Evolutionary conservation across 306 rosid genomes (phyloP).

Genomic region (Carpinus viminea): DNA sequence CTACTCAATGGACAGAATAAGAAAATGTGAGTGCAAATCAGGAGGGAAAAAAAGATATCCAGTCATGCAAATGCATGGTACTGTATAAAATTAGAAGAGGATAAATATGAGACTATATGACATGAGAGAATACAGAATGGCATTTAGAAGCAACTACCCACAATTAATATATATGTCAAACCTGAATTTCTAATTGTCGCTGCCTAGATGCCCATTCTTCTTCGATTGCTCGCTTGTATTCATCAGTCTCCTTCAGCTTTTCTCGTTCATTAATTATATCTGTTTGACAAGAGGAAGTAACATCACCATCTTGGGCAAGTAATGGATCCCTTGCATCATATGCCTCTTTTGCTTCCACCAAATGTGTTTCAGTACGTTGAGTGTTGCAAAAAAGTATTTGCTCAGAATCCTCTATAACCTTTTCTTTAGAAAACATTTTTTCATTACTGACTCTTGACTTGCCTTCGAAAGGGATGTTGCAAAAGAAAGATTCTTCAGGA

Average conservation of each 20-base stretch:
- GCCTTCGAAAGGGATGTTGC: not conserved
- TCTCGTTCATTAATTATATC: constrained; percentile 68
- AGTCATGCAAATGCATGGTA: not conserved
- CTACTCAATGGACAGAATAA: not conserved
- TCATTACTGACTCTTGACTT: constrained; percentile 12
- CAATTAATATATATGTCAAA: constrained; percentile 27
- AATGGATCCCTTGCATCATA: constrained; percentile 14
- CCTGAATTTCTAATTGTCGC: constrained; percentile 82
- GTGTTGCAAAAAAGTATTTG: constrained; percentile 5
- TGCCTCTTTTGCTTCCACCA: constrained; percentile 20
- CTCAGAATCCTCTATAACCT: constrained; percentile 21
- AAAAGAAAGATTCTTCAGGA: constrained; percentile 19
- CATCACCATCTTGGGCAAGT: constrained; percentile 32
- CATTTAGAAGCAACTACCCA: not conserved
- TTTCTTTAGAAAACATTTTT: constrained; percentile 20
- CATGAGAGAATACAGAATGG: constrained; percentile 7
- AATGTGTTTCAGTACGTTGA: not conserved
- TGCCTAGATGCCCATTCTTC: constrained; percentile 92
- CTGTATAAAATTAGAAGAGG: not conserved
- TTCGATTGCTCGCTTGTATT: constrained; percentile 73
- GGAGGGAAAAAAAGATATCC: not conserved
- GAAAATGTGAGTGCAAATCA: not conserved
- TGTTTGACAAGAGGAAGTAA: constrained; percentile 22
- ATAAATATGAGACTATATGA: not conserved
- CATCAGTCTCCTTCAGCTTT: constrained; percentile 83